Evolutionary conservation across 805 yeast species (phyloP).

Genomic region (Schwanniomyces sp.): DNA sequence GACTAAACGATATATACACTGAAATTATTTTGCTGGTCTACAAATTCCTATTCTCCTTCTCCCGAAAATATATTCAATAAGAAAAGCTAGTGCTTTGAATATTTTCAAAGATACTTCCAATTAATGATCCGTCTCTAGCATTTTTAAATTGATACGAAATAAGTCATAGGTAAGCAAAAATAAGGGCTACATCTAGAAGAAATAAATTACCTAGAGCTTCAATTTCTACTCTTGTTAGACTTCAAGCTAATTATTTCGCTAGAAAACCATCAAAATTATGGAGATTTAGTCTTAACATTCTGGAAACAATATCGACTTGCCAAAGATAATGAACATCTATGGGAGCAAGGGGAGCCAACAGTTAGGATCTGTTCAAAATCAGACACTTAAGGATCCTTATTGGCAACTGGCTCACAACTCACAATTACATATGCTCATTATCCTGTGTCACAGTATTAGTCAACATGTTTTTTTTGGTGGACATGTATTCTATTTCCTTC

Average conservation of each 20-base stretch:
- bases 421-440: neutral
- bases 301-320: constrained; percentile 72
- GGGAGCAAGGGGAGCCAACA: constrained; percentile 1
- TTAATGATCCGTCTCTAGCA: no score
- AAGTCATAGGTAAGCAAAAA: constrained; percentile 90
- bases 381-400: neutral
- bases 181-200: constrained; percentile 90
- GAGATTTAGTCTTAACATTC: constrained; percentile 78
- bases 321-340: constrained; percentile 24
- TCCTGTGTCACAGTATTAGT: neutral
- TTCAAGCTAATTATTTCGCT: constrained; percentile 83
- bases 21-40: no score
- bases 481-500: neutral
- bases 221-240: constrained; percentile 80
- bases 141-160: no score
- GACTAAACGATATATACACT: no score
- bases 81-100: no score
- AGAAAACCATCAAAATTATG: constrained; percentile 89
- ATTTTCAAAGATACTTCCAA: no score
- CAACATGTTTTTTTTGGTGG: neutral
- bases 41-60: no score
- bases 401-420: neutral
- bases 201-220: constrained; percentile 87
- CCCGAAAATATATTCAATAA: no score
- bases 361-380: constrained; percentile 2